Conservation (phyloP, 2,329 filamentous ascomycete genomes). For the Aspergillus ochraceus region DNA sequence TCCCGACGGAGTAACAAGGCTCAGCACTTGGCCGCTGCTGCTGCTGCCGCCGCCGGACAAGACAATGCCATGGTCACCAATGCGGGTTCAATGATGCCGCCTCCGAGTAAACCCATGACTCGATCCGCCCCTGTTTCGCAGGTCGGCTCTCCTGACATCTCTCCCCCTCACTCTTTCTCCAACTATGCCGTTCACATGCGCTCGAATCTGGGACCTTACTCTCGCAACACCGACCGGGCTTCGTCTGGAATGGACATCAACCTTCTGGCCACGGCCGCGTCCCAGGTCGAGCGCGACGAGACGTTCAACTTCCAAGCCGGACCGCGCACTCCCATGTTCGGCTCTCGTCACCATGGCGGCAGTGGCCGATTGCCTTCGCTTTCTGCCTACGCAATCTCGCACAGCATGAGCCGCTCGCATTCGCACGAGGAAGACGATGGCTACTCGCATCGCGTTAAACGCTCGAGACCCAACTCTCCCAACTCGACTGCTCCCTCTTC, state of each 20-base stretch:
- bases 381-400: constrained; percentile 69
- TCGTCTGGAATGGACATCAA: constrained; percentile 62
- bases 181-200: constrained; percentile 60
- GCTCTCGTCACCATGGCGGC: constrained; percentile 43
- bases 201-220: constrained; percentile 59
- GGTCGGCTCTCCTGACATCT: constrained; percentile 90
- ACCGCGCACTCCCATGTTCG: constrained; percentile 49
- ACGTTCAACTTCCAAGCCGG: constrained; percentile 44
- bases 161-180: constrained; percentile 83
- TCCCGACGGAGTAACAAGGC: constrained; percentile 90
- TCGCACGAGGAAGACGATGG: constrained; percentile 75
- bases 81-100: constrained; percentile 71
- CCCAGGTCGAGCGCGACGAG: constrained; percentile 65
- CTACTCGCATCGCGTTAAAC: constrained; percentile 74
- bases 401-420: constrained; percentile 90
- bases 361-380: constrained; percentile 69
- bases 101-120: constrained; percentile 75
- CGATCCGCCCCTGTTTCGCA: constrained; percentile 86
- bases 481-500: constrained; percentile 95
- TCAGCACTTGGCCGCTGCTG: constrained; percentile 60
- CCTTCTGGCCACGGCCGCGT: constrained; percentile 68
- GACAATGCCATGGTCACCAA: constrained; percentile 48
- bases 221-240: constrained; percentile 47
- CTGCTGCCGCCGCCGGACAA: constrained; percentile 56
- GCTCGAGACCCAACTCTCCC: constrained; percentile 88